Evolutionary conservation across 2,329 filamentous ascomycete species (phyloP).

Genomic region (Aspergillus novofumigatus): DNA sequence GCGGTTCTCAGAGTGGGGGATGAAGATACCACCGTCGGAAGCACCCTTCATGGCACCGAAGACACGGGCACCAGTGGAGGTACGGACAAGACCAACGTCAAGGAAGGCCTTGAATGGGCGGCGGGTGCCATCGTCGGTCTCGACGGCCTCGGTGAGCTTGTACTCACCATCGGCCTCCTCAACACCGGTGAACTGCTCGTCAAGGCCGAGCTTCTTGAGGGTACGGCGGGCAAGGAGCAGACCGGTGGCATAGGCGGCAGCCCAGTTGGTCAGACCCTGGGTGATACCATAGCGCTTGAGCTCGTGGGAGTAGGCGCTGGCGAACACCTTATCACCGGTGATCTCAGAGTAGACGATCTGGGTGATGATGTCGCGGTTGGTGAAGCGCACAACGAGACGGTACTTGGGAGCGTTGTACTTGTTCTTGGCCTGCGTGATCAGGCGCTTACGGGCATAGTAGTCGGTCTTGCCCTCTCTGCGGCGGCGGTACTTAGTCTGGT

Average conservation of each 20-base stretch:
- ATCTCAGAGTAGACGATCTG: slow-evolving; percentile 98
- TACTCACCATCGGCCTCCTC: slow-evolving; percentile 97
- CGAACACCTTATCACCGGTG: slow-evolving; percentile 95
- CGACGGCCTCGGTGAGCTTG: slow-evolving; percentile 88
- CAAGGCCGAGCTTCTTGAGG: slow-evolving; percentile 93
- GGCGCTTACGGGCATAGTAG: slow-evolving; percentile 99
- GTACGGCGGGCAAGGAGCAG: slow-evolving; percentile 95
- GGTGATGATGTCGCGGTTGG: slow-evolving; percentile 98
- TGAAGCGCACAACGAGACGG: slow-evolving; percentile 98
- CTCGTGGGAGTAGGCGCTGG: slow-evolving; percentile 91
- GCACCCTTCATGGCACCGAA: slow-evolving; percentile 99
- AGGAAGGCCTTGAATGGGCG: slow-evolving; percentile 99
- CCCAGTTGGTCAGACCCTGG: slow-evolving; percentile 99
- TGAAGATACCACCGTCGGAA: slow-evolving; percentile 92
- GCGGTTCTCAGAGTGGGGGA: slow-evolving; percentile 98
- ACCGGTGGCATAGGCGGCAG: slow-evolving; percentile 93
- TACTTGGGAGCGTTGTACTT: slow-evolving; percentile 99
- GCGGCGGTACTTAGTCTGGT: slow-evolving; percentile 99
- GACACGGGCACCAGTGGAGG: slow-evolving; percentile 96
- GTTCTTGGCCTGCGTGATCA: slow-evolving; percentile 99
- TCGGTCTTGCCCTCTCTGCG: slow-evolving; percentile 96
- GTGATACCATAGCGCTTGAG: slow-evolving; percentile 95
- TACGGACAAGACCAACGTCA: slow-evolving; percentile 94
- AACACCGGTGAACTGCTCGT: slow-evolving; percentile 89
- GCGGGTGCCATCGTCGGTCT: slow-evolving; percentile 80